Percentiles rank a stretch among this genome's conserved stretches.
phyloP scores from a whole-genome alignment of 306 rosid species.

The Acmispon strigosus region DNA sequence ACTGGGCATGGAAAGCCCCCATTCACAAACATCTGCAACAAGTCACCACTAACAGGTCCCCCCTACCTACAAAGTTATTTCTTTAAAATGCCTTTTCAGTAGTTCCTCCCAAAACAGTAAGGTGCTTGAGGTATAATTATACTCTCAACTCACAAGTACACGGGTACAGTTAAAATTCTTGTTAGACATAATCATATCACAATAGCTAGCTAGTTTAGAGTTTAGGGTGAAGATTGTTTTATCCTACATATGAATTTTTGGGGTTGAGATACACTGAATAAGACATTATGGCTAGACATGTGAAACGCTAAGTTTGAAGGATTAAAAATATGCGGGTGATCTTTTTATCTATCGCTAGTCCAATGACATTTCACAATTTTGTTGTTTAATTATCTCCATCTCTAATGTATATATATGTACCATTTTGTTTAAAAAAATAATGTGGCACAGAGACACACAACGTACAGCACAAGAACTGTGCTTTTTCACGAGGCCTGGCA shows the following conservation, averaged over 20 bases:
- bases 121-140: neutral
- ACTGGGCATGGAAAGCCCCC: conserved; percentile 27
- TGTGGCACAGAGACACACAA: conserved; percentile 15
- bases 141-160: neutral
- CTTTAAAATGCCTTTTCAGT: neutral
- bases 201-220: too few species aligned
- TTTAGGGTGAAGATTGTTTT: too few species aligned
- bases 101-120: neutral
- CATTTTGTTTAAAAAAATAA: neutral
- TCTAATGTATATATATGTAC: neutral
- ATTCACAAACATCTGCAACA: conserved; percentile 16
- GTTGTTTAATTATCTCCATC: too few species aligned
- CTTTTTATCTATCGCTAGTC: too few species aligned
- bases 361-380: too few species aligned
- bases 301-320: too few species aligned
- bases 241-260: too few species aligned
- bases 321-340: too few species aligned
- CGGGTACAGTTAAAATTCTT: neutral
- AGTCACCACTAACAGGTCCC: conserved; percentile 20
- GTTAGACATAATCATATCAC: too few species aligned
- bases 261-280: too few species aligned
- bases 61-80: neutral
- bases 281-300: too few species aligned
- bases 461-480: conserved; percentile 8
- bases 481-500: conserved; percentile 33